Percentiles rank a stretch among this genome's conserved stretches.
phyloP scores from a whole-genome alignment of 176 grass and related monocot genomes.

The Miscanthus lutarioriparius region DNA sequence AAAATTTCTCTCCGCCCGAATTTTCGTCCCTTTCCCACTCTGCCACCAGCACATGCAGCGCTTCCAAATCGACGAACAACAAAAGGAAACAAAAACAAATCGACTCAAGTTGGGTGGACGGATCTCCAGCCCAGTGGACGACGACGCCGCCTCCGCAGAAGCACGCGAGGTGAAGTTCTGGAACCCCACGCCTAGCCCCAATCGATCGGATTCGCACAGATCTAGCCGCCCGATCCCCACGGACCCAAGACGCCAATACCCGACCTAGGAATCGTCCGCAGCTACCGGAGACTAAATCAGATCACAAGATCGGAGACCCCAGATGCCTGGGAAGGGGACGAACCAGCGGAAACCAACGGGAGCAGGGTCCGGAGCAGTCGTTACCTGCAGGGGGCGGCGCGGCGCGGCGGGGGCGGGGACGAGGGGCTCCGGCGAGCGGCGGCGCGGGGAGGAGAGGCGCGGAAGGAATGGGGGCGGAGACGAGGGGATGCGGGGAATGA shows the following conservation, averaged over 20 bases:
- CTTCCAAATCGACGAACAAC: too few species aligned
- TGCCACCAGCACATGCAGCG: too few species aligned
- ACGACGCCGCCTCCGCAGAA: neutral
- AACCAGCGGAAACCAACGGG: too few species aligned
- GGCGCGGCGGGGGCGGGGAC: neutral
- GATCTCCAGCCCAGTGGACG: neutral
- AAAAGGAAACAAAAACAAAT: neutral
- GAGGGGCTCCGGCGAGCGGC: constrained; percentile 44
- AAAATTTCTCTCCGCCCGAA: too few species aligned
- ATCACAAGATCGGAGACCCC: constrained; percentile 29
- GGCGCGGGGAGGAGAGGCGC: neutral
- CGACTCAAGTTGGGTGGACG: neutral
- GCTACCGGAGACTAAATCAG: constrained; percentile 14
- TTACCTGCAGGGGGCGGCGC: neutral
- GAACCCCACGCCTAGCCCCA: too few species aligned
- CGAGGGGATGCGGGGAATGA: too few species aligned
- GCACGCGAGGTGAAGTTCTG: neutral
- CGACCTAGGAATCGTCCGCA: neutral
- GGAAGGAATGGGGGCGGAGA: neutral
- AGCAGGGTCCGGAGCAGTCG: neutral
- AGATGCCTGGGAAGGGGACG: neutral
- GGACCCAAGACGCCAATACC: neutral
- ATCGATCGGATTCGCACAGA: constrained; percentile 13
- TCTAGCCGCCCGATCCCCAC: neutral
- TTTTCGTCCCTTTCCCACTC: neutral